Base-by-base conservation (phyloP, 306 rosid species). In the Cicer cuneatum region DNA sequence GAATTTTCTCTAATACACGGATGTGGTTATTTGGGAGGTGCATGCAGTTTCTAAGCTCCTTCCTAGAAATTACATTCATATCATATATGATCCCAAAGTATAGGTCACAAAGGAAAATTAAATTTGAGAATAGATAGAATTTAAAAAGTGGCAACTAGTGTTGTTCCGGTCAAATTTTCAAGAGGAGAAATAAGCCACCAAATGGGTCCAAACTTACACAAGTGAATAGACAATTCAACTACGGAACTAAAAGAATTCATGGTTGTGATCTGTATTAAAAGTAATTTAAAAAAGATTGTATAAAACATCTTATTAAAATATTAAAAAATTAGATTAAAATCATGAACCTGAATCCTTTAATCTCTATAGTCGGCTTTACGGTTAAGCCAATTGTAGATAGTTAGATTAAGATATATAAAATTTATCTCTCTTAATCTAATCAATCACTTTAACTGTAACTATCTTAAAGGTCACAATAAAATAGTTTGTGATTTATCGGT, bases 151-250 rank as follows among this genome's bases (percentile, higher is more conserved):
- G 41, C 18, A 29, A 9, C 10, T 58, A 7, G 18, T 29, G n/a
- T 41, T 58, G 14, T 33, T 58, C 13, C 33, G 40, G 65, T 58
- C 65, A 58, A 58, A 29, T 12, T 58, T 58, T 58, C 15, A 29
- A 12, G n/a, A 58, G 18, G 2, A 16, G 58, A 8, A 52, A 5
- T 21, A 14, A 56, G 39, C 39, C 15, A 58, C 41, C 65, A 58
- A 12, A 13, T 58, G 42, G 65, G 65, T 58, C 64, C 42, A 58
- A 58, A 58, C 39, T 58, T 58, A 12, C 16, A 58, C 40, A 58
- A 58, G 16, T 58, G 15, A 18, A 2, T 29, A 6, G 14, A 58
- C 65, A 58, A 58, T 58, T 58, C 65, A 58, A 58, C 6, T 58
- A 58, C 64, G 40, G 40, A 58, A 58, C 65, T 15, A 29, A 58